Conservation (phyloP, 1,284 basidiomycete species). For the Schizophyllum commune region DNA sequence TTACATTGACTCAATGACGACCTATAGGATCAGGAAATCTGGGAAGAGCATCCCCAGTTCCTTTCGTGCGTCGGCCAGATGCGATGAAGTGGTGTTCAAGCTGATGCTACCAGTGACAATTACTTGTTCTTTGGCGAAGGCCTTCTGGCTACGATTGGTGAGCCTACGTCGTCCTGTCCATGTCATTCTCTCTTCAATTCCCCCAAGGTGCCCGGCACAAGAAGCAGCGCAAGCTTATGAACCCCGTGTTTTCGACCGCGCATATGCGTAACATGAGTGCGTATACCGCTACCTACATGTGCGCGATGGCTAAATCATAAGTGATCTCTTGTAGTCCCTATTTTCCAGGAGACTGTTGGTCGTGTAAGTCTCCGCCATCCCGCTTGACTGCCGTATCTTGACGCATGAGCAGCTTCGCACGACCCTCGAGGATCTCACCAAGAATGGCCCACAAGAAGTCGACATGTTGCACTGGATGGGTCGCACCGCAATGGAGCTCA, state of each 20-base stretch:
- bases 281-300: slow-evolving; percentile 21
- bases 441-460: slow-evolving; percentile 21
- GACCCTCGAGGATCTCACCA: slow-evolving; percentile 2
- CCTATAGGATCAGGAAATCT: slow-evolving; percentile 19
- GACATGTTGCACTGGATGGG: slow-evolving; percentile 36
- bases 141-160: slow-evolving; percentile 19
- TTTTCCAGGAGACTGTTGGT: slow-evolving; percentile 5
- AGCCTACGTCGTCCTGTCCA: not conserved
- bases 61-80: slow-evolving; percentile 9
- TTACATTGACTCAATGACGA: not conserved
- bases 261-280: slow-evolving; percentile 37
- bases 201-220: slow-evolving; percentile 30
- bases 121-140: slow-evolving; percentile 29
- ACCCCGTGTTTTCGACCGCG: slow-evolving; percentile 37
- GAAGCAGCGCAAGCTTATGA: slow-evolving; percentile 39
- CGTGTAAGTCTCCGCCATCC: not conserved
- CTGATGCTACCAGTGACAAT: slow-evolving; percentile 16
- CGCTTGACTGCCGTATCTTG: not conserved
- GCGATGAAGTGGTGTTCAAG: too few relatives aligned
- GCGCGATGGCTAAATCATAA: slow-evolving; percentile 19
- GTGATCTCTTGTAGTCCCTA: not conserved
- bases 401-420: slow-evolving; percentile 4
- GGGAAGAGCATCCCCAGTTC: slow-evolving; percentile 27
- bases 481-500: slow-evolving; percentile 26
- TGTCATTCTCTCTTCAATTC: not conserved